Base-by-base conservation (phyloP, 306 rosid species). In the Casuarina glauca region DNA sequence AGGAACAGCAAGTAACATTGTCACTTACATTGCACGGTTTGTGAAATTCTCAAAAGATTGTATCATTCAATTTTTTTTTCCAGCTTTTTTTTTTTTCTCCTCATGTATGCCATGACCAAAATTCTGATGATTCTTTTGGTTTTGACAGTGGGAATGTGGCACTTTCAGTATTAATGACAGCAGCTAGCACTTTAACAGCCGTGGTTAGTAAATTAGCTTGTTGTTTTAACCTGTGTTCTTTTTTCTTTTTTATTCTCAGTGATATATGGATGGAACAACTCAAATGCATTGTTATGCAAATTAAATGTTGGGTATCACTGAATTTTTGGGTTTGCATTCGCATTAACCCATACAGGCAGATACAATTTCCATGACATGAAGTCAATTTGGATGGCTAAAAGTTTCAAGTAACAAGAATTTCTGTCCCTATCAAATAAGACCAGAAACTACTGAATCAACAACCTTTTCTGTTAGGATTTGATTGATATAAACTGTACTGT, bases 1-100 rank as follows among this genome's bases (percentile, higher is more conserved):
- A 93, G 97, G 98, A 81, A 93, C 98, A 2, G 96, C 98, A 48
- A 93, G 98, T 76, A 93, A 93, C 74, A 86, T 93, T 62, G 91
- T 93, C 17, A 91, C 98, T 4, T 93, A 91, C 77, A 92, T 93
- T 80, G 96, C 97, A 79, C 89, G 97, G 98, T 94, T 90, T 70
- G 32, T 72, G 12, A 64, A 79, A 70, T 36, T 70, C 72, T 39
- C 45, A 53, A 68, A 54, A 70, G 26, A 46, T 58, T 48, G 46
- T 42, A 41, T 49, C 35, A 42, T 73, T 36, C 6, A 50, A 12
- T 19, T 9, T 54, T 9, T n/a, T 44, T 70, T 72, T 16, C 63
- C 10, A 12, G 8, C 2, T 6, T 79, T 57, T 49, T 32, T 60
- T n/a, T 19, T 50, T 38, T 79, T n/a, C 20, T 82, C 52, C 58